phyloP scores from a whole-genome alignment of 108 stramenopile genomes.

The Nitzschia palea region DNA sequence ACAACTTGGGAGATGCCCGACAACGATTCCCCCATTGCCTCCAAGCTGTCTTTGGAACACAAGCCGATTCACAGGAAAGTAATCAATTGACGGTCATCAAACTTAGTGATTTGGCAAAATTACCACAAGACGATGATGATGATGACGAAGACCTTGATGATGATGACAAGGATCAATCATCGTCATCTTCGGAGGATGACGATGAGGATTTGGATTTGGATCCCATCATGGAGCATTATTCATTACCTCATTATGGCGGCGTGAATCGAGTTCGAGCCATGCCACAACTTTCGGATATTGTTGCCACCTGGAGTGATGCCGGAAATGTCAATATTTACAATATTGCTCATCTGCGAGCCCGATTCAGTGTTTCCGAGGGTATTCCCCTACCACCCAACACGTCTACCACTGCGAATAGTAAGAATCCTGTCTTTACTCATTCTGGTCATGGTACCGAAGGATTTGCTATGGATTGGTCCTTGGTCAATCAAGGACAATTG shows the following conservation, averaged over 20 bases:
- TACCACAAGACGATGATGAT: slow-evolving; percentile 73
- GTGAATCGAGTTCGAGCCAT: slow-evolving; percentile 93
- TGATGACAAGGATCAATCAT: slow-evolving; percentile 56
- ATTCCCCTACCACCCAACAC: neutral
- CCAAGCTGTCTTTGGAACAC: slow-evolving; percentile 89
- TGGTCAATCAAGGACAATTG: slow-evolving; percentile 63
- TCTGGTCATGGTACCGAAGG: slow-evolving; percentile 85
- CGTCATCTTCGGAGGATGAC: slow-evolving; percentile 51
- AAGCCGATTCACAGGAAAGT: slow-evolving; percentile 74
- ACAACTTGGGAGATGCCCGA: slow-evolving; percentile 81
- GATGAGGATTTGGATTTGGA: slow-evolving; percentile 87
- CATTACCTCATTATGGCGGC: slow-evolving; percentile 85
- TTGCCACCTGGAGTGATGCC: slow-evolving; percentile 92
- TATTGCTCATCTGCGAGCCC: slow-evolving; percentile 51
- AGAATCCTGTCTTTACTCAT: slow-evolving; percentile 79
- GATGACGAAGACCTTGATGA: slow-evolving; percentile 71
- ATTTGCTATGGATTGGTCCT: slow-evolving; percentile 94
- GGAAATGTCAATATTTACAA: slow-evolving; percentile 91
- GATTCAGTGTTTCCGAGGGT: slow-evolving; percentile 60
- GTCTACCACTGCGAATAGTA: slow-evolving; percentile 12
- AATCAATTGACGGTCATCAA: slow-evolving; percentile 89
- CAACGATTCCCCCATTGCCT: slow-evolving; percentile 89
- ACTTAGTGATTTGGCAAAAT: slow-evolving; percentile 81
- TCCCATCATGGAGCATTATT: slow-evolving; percentile 85
- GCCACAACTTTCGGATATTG: slow-evolving; percentile 87